Percentiles rank a stretch among this genome's conserved stretches.
Evolutionary conservation across 2,329 filamentous ascomycete species (phyloP).

Genomic region (Purpureocillium lavendulum): DNA sequence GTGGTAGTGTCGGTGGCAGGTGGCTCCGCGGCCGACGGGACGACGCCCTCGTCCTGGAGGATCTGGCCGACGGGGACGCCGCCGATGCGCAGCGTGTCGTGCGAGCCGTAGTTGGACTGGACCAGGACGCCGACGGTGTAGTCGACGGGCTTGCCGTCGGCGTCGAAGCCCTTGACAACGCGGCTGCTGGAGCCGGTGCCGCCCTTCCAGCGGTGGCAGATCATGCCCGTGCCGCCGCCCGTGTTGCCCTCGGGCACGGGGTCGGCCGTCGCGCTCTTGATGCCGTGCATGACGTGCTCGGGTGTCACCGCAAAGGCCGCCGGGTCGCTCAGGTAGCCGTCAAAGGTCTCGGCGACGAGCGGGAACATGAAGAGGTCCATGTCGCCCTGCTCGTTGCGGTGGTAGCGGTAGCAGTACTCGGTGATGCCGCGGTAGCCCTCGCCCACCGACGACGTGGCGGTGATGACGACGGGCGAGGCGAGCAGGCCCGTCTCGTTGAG

Average conservation of each 20-base stretch:
- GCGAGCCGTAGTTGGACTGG: conserved; percentile 57
- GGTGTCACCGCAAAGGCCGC: conserved; percentile 45
- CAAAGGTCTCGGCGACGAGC: conserved; percentile 54
- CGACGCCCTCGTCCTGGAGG: conserved; percentile 24
- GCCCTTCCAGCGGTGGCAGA: conserved; percentile 58
- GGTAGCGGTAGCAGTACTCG: conserved; percentile 41
- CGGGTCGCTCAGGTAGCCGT: conserved; percentile 52
- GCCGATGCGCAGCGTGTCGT: conserved; percentile 46
- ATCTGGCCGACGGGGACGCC: conserved; percentile 55
- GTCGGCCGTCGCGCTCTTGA: conserved; percentile 39
- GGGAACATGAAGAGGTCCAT: conserved; percentile 48
- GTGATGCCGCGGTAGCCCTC: conserved; percentile 51
- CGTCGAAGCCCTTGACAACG: conserved; percentile 37
- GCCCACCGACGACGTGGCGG: conserved; percentile 49
- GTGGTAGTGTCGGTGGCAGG: too few relatives aligned
- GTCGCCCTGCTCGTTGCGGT: conserved; percentile 30
- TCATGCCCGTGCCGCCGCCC: conserved; percentile 62
- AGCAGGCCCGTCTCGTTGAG: conserved; percentile 53
- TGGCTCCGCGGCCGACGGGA: background rate
- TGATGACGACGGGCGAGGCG: conserved; percentile 51
- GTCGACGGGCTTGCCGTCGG: conserved; percentile 20
- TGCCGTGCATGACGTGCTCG: conserved; percentile 43
- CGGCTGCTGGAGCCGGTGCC: conserved; percentile 57
- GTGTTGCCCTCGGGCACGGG: conserved; percentile 52
- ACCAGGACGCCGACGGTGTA: conserved; percentile 56